Percentiles rank a stretch among this genome's conserved stretches.
These are phyloP conservation scores for Scheffersomyces cryptocercus DNA, from an alignment of 1,139 yeast species.

Conservation along the genomic window DNA sequence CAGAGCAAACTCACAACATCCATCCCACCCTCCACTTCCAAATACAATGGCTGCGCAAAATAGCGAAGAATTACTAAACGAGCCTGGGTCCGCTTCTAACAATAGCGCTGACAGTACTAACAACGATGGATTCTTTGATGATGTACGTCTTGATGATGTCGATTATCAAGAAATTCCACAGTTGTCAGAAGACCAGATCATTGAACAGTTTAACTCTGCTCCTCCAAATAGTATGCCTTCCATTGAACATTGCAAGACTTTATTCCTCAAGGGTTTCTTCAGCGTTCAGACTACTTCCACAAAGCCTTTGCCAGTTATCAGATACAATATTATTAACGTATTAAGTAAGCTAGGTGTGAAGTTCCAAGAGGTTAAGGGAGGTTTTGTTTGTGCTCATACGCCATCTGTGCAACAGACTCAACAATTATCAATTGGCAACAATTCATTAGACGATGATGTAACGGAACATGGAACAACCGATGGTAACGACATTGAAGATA, in stretches of 20 bases:
- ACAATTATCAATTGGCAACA: constrained; percentile 1
- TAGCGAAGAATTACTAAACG: constrained; percentile 39
- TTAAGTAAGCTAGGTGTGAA: constrained; percentile 76
- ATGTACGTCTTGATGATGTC: constrained; percentile 53
- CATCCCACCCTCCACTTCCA: constrained; percentile 55
- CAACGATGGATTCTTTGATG: constrained; percentile 66
- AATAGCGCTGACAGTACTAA: constrained; percentile 15
- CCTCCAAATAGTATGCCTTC: constrained; percentile 86
- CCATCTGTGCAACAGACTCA: constrained; percentile 41
- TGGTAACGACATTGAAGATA: constrained; percentile 22
- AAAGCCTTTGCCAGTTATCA: constrained; percentile 84
- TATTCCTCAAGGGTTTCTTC: constrained; percentile 91
- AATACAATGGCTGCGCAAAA: constrained; percentile 42
- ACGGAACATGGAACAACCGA: constrained; percentile 5
- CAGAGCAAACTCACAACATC: constrained; percentile 27
- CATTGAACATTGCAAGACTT: constrained; percentile 87
- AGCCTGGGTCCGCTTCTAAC: background rate
- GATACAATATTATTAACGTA: constrained; percentile 80
- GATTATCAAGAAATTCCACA: constrained; percentile 38
- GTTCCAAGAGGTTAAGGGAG: constrained; percentile 91
- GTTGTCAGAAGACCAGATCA: constrained; percentile 62
- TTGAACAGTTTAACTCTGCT: constrained; percentile 69
- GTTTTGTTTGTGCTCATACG: constrained; percentile 80
- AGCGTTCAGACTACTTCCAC: constrained; percentile 95
- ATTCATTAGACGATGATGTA: constrained; percentile 6